Evolutionary conservation across 2,329 filamentous ascomycete species (phyloP), one percentile per base, ranked within the genome.

Genomic region (Claviceps humidiphila): DNA sequence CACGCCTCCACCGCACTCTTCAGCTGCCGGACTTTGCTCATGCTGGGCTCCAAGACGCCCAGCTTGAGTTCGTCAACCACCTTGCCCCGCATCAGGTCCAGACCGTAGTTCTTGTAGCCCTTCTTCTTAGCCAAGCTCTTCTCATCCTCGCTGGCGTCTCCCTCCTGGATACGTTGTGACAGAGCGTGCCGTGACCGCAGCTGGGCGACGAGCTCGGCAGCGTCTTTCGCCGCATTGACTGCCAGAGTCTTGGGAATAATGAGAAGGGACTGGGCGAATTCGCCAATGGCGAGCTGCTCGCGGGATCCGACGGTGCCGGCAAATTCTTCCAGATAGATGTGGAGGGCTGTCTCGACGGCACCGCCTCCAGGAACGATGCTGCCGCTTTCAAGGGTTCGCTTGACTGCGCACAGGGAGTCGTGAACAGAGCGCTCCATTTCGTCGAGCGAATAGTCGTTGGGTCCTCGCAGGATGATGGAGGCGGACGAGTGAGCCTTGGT

Each of bases 381-480:
- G 63, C 93, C 93, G 64, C 89, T 95, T 74, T 98, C 93, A 7
- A 98, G 77, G 3, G 93, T 96, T 61, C 93, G 83, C 82, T 98
- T 98, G 58, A 98, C 90, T 47, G 93, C 93, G 59, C 88, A 96
- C 47, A 98, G 78, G 14, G 91, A 95, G 71, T 98, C 93, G 73
- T 98, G 93, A 17, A 98, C 83, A 1, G 93, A 97, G 58, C 93
- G 87, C 77, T 98, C 93, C 91, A 97, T 98, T 77, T 98, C 93
- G 64, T 98, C 93, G 34, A 98, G 81, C 55, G 89, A 88, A 73
- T 87, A 97, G 70, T 98, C 93, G 71, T 98, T 97, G 60, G 93
- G 79, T 46, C 93, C 93, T 54, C 93, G 87, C 51, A 98, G 85
- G 60, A 98, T 94, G 69, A 96, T 89, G 17, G 93, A 98, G 34